Percentiles rank a stretch among this genome's conserved stretches.
Conservation (phyloP, 176 grass and related monocot genomes). For the Oryza glumipatula region DNA sequence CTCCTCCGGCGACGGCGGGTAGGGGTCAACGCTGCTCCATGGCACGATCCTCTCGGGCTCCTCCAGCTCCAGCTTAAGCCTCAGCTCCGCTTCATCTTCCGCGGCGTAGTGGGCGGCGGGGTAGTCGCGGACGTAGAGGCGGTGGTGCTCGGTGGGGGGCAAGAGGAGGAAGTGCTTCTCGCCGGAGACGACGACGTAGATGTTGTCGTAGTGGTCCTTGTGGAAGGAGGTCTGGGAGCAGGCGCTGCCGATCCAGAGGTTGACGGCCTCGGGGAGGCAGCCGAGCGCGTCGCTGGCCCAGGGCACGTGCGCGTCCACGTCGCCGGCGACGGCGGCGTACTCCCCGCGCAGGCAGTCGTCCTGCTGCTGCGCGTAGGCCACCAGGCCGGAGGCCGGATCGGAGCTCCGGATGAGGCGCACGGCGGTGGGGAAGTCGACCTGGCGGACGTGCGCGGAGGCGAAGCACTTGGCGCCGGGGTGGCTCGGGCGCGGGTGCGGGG, state of each 20-base stretch:
- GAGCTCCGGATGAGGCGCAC: slow-evolving; percentile 52
- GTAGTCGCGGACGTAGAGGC: slow-evolving; percentile 75
- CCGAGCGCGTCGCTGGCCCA: slow-evolving; percentile 89
- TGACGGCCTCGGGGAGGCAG: slow-evolving; percentile 84
- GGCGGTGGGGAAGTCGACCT: slow-evolving; percentile 65
- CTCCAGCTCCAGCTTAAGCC: slow-evolving; percentile 67
- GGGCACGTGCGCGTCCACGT: slow-evolving; percentile 83
- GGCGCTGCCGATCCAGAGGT: slow-evolving; percentile 86
- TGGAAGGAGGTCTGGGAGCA: slow-evolving; percentile 85
- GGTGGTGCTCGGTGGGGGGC: slow-evolving; percentile 85
- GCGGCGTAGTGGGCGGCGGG: slow-evolving; percentile 60
- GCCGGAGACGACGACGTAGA: slow-evolving; percentile 80
- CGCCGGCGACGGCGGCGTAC: slow-evolving; percentile 69
- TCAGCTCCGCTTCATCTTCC: slow-evolving; percentile 15
- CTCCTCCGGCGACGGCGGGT: slow-evolving; percentile 59
- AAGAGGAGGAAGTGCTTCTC: slow-evolving; percentile 91
- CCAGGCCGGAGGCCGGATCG: slow-evolving; percentile 42
- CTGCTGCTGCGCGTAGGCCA: slow-evolving; percentile 94
- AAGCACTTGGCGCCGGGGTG: slow-evolving; percentile 49
- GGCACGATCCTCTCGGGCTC: slow-evolving; percentile 69
- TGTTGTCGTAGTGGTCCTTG: slow-evolving; percentile 98
- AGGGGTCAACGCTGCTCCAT: slow-evolving; percentile 91
- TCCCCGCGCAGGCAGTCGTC: slow-evolving; percentile 85
- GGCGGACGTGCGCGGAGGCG: slow-evolving; percentile 66
- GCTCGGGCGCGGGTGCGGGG: slow-evolving; percentile 43